Evolutionary conservation across 257 asterid genomes (phyloP), one percentile per base, ranked within the genome.

Genomic region (Scutellaria galericulata): DNA sequence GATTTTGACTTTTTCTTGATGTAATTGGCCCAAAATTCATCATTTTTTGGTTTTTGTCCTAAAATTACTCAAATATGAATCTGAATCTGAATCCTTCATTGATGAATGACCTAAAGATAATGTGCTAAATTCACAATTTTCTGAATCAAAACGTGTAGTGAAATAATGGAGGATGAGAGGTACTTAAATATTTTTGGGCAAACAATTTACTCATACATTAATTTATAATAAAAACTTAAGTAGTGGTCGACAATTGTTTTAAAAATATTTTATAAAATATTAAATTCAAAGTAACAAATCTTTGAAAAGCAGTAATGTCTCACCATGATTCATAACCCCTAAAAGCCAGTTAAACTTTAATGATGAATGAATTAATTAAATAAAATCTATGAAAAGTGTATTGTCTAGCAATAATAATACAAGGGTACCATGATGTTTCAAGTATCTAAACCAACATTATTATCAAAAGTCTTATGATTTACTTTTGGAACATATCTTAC

Each of bases 381-480:
- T n/a, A 13, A 59, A 48, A 27, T 48, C 14, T 66, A 15, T 15
- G 24, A 62, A 54, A 69, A 76, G 53, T 55, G 59, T 61, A 40
- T 31, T 76, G 72, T 54, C 72, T 20, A 64, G 77, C 50, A 77
- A 64, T 46, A 48, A 64, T 52, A 64, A 12, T 63, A 37, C 72
- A 70, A 57, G 9, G 41, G 77, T 52, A 55, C 73, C 4, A 47
- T 48, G 77, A 64, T 71, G 81, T 72, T 66, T 70, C 44, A 50
- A 63, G 55, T 64, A 35, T 71, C 8, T 42, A 8, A n/a, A 51
- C 48, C 76, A 69, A 65, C 70, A 56, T 48, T 57, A 71, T 71
- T 4, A 71, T 76, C 11, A 20, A 14, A 50, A 46, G 50, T 46
- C 68, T 62, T 42, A 70, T 76, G 71, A 73, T 73, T 63, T 35